Base-by-base conservation (phyloP, 2,329 filamentous ascomycete species). In the Cladosporium velox region DNA sequence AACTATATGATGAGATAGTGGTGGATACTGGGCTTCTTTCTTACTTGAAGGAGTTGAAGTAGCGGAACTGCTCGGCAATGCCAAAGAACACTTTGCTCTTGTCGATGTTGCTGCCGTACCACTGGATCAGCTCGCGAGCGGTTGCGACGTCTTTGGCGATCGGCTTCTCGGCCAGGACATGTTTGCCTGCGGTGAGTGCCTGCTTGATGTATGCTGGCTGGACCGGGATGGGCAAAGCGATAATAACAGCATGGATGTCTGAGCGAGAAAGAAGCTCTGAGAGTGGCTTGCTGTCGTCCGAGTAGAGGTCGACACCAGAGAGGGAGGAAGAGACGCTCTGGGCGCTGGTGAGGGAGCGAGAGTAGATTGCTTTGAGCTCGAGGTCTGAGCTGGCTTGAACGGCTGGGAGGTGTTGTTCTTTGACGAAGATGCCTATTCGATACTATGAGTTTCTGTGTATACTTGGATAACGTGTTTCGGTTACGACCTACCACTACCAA, bases 41-140 rank as follows among this genome's bases (percentile, higher is more conserved):
- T 32, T 34, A 55, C 14, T 77, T 66, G 72, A 87, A 87, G 12
- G 81, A 80, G 34, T 84, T 80, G 65, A 86, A 76, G 78, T 87
- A 92, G 60, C 91, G 85, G 74, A 87, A 90, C 77, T 93, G 92
- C 77, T 93, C 91, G 0, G 89, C 91, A 3, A 93, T 83, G 15
- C 82, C 81, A 78, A 87, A 87, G 14, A 61, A 67, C 26, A 77
- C 71, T 61, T 77, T 78, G 60, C 69, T 74, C 7, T 73, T 73
- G 55, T 77, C 72, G 65, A 81, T 79, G 41, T 80, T 80, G 21
- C 75, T 69, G 14, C 78, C 69, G 67, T 83, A 84, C 76, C 80
- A 85, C 7, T 78, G 67, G 28, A 86, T 75, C 32, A 88, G 78
- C n/a, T 81, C 77, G 30, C 78, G 74, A 0, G 85, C 84, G 0